Base-by-base conservation (phyloP, 2,329 filamentous ascomycete species). In the Aureobasidium mangrovei region DNA sequence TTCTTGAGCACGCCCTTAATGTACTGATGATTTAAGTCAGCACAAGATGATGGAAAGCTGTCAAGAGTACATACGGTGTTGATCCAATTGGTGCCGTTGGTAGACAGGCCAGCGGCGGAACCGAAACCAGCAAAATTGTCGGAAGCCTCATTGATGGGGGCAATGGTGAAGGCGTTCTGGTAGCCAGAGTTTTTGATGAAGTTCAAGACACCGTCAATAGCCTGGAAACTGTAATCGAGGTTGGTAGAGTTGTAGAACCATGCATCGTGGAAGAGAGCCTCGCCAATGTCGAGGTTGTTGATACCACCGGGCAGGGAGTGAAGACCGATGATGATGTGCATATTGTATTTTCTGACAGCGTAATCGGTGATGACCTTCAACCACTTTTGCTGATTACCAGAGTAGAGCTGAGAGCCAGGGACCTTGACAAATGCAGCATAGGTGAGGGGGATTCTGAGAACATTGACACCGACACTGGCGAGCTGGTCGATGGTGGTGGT, bases 361-460 rank as follows among this genome's bases (percentile, higher is more conserved):
- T 71, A 71, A 8, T 62, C 60, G 10, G 66, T 59, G 35, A 70
- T 66, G 1, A 49, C 60, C 35, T 60, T 58, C 6, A 71, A 57
- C 54, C 63, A 63, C 10, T 56, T 49, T 4, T 55, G 42, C 53
- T 71, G 68, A 18, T 64, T 64, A 24, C 68, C 68, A 32, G 47
- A 55, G 57, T 70, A 68, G 28, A 69, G 58, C 32, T 64, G 49
- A 7, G 58, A 62, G 2, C 67, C 66, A 6, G 67, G 67, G 6
- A 69, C 61, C 26, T 65, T 62, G 47, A 69, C 55, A 67, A 67
- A 71, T 6, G 66, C 66, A 1, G 68, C 66, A 45, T 70, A 70
- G 9, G 65, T 65, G 3, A 64, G 67, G 1, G 69, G 67, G 18
- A 71, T 70, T 4, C 68, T 62, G 18, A 70, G 63, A 3, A 63